These are phyloP conservation scores for Poa annua DNA, from an alignment of 176 grass and related monocot species.

Conservation along the genomic window DNA sequence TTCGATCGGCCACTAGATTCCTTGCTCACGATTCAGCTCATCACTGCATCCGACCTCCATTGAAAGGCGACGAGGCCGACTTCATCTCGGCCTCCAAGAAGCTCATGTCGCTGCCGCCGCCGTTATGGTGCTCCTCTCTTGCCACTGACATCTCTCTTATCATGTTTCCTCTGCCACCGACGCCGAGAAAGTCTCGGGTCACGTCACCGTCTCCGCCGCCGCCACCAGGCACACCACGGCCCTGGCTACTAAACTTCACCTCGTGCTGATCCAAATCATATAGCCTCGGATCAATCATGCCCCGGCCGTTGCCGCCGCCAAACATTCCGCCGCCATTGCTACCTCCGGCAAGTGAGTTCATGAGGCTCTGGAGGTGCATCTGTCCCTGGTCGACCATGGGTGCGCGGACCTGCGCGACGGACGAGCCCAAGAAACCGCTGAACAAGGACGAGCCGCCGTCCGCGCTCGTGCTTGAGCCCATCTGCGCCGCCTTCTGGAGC, in stretches of 20 bases:
- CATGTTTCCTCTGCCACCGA: constrained; percentile 47
- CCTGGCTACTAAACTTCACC: constrained; percentile 58
- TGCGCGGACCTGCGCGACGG: constrained; percentile 26
- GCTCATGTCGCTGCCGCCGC: constrained; percentile 48
- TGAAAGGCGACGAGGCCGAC: constrained; percentile 70
- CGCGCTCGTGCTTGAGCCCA: constrained; percentile 68
- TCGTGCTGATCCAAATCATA: constrained; percentile 72
- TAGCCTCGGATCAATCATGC: constrained; percentile 60
- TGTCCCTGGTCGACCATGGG: constrained; percentile 65
- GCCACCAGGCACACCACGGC: constrained; percentile 40
- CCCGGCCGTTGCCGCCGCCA: constrained; percentile 26
- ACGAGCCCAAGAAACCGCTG: constrained; percentile 46
- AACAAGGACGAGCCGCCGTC: constrained; percentile 56
- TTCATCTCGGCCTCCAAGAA: constrained; percentile 78
- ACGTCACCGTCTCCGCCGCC: constrained; percentile 51
- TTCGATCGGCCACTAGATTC: background rate
- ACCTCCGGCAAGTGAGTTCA: constrained; percentile 76
- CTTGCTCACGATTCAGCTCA: background rate
- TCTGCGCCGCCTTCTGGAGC: constrained; percentile 95
- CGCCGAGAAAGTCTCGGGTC: constrained; percentile 95
- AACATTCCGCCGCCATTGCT: constrained; percentile 48
- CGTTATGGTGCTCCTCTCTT: constrained; percentile 51
- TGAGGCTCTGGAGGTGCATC: constrained; percentile 73
- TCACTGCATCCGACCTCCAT: constrained; percentile 67
- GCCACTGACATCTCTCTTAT: constrained; percentile 59